Evolutionary conservation across 345 rosid species (phyloP), one percentile per base, ranked within the genome.

Genomic region (Diplotaxis tenuifolia): DNA sequence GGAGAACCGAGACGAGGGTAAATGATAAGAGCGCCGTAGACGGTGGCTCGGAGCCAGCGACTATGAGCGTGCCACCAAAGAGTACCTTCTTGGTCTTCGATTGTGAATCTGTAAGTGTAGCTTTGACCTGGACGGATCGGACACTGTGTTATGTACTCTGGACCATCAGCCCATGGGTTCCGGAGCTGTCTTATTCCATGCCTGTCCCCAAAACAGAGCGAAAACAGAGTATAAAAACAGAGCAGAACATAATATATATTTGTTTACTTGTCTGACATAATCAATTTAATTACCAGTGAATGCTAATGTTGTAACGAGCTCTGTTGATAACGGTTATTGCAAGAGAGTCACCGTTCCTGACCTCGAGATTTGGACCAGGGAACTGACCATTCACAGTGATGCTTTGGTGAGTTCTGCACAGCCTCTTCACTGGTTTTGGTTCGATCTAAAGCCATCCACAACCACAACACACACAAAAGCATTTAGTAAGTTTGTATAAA

Each of bases 31-130:
- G 98, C 96, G 55, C 98, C 96, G 52, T 92, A 83, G 58, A 92
- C 94, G 0, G 97, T 92, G 56, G 97, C 97, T 80, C 97, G 64
- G 0, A 86, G 83, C 92, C 91, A 92, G 6, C 78, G 79, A 80
- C 94, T 88, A 68, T 89, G 97, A 62, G 97, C 97, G 56, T 92
- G 97, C 97, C 97, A 92, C 97, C 97, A 89, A 18, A 92, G 77
- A 5, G 97, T 92, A 62, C 97, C 97, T 75, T 88, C 92, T 74
- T 92, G 92, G 5, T 65, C 57, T 19, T 80, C 70, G 31, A 89
- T 82, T 32, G 76, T 86, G 74, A 88, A 66, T 5, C 78, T 79
- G 70, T 92, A 84, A 5, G 89, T 92, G 78, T 89, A 92, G 34
- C 78, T 84, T 14, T 53, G 75, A 18, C 97, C 97, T 0, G 94